Evolutionary conservation across 1,284 basidiomycete genomes (phyloP).

Genomic region (Paramarasmius palmivorus): DNA sequence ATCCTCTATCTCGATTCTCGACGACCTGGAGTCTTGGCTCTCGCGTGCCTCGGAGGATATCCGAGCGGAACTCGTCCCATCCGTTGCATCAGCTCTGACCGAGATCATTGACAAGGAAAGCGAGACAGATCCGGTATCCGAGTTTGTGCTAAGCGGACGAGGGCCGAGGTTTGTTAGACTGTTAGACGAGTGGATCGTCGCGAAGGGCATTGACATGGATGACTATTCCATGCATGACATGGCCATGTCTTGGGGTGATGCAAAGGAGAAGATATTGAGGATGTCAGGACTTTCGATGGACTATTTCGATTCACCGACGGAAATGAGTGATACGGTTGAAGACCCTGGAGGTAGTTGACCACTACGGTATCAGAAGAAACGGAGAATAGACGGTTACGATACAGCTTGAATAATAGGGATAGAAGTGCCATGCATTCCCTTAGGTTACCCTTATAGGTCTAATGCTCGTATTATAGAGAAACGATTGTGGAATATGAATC

Average conservation of each 20-base stretch:
- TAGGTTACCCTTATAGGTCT: too few relatives aligned
- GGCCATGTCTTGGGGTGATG: conserved; percentile 15
- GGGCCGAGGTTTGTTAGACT: conserved; percentile 12
- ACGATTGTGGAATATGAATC: too few relatives aligned
- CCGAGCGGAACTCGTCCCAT: conserved; percentile 10
- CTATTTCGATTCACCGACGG: conserved; percentile 7
- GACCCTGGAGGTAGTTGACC: too few relatives aligned
- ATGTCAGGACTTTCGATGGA: conserved; percentile 8
- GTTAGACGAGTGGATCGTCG: conserved; percentile 6
- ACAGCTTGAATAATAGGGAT: too few relatives aligned
- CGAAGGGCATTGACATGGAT: conserved; percentile 13
- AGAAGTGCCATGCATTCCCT: too few relatives aligned
- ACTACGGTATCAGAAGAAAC: too few relatives aligned
- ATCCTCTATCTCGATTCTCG: conserved; percentile 5
- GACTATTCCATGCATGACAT: conserved; percentile 13
- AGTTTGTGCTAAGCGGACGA: conserved; percentile 9
- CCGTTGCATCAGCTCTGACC: conserved; percentile 10
- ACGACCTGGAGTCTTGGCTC: conserved; percentile 14
- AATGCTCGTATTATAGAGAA: too few relatives aligned
- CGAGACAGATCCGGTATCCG: conserved; percentile 9
- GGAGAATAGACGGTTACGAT: too few relatives aligned
- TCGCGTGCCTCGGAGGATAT: conserved; percentile 10
- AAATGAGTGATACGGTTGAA: too few relatives aligned
- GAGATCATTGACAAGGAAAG: conserved; percentile 13
- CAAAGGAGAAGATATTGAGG: conserved; percentile 10